Evolutionary conservation across 108 stramenopile genomes (phyloP).

Genomic region (Skeletonema costatum): DNA sequence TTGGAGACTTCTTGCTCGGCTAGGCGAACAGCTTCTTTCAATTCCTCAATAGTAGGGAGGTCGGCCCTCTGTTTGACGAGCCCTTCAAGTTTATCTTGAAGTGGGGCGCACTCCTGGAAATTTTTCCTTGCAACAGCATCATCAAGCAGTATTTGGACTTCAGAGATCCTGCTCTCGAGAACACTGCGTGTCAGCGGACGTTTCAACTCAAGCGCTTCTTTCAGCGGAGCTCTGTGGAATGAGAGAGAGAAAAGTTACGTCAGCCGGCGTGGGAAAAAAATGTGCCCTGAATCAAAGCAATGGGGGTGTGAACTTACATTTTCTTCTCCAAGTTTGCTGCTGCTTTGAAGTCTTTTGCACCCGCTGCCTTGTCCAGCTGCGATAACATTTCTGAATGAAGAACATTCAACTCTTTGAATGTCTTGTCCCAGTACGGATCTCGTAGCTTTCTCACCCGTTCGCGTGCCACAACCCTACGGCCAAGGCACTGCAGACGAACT

Average conservation of each 20-base stretch:
- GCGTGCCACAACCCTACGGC: constrained; percentile 52
- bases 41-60: constrained; percentile 78
- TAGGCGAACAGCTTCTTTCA: constrained; percentile 54
- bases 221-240: constrained; percentile 49
- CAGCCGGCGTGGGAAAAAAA: not conserved
- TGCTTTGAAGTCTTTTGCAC: constrained; percentile 62
- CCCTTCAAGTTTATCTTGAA: constrained; percentile 74
- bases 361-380: constrained; percentile 69
- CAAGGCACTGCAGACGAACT: constrained; percentile 62
- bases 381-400: constrained; percentile 53
- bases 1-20: constrained; percentile 65
- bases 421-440: constrained; percentile 79
- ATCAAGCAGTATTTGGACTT: constrained; percentile 60
- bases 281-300: not conserved
- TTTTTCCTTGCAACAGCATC: constrained; percentile 72
- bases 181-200: constrained; percentile 75
- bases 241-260: constrained; percentile 6
- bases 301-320: constrained; percentile 43
- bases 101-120: constrained; percentile 71
- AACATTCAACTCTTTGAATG: constrained; percentile 66
- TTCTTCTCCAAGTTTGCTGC: constrained; percentile 75
- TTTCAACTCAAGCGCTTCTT: constrained; percentile 64
- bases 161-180: constrained; percentile 68
- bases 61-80: constrained; percentile 62
- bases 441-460: constrained; percentile 48